phyloP scores from a whole-genome alignment of 1,284 basidiomycete genomes.

The Pseudozyma hubeiensis region DNA sequence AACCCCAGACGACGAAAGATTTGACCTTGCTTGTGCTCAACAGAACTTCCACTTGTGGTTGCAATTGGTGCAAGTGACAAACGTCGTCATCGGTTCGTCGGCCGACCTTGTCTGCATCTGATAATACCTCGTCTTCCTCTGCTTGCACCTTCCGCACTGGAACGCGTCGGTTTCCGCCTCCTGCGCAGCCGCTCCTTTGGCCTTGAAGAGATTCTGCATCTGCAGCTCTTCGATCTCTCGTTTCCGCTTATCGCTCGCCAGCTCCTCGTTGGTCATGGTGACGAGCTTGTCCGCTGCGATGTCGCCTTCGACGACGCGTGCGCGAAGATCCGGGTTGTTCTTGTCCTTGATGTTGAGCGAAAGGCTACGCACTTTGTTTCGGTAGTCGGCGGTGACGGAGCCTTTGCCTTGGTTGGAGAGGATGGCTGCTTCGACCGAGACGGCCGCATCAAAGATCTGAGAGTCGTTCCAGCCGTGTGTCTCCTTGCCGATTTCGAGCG shows the following conservation, averaged over 20 bases:
- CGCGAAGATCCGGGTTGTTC: constrained; percentile 86
- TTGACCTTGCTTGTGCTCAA: constrained; percentile 11
- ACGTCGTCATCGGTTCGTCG: constrained; percentile 68
- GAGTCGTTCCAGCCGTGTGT: constrained; percentile 40
- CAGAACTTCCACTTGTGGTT: constrained; percentile 68
- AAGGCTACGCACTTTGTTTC: constrained; percentile 86
- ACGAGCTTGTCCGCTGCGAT: constrained; percentile 79
- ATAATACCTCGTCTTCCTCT: constrained; percentile 66
- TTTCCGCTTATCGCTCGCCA: constrained; percentile 91
- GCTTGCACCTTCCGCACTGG: constrained; percentile 88
- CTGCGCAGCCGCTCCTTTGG: constrained; percentile 84
- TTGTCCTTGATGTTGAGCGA: constrained; percentile 95
- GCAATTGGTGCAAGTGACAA: constrained; percentile 65
- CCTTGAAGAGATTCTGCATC: constrained; percentile 83
- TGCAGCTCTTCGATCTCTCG: constrained; percentile 79
- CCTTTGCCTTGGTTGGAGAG: constrained; percentile 57
- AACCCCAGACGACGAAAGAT: background rate
- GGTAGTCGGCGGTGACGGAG: constrained; percentile 72
- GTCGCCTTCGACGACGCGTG: constrained; percentile 84
- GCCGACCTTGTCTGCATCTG: constrained; percentile 68
- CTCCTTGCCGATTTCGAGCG: constrained; percentile 73
- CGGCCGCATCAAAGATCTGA: constrained; percentile 70
- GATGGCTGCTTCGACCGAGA: constrained; percentile 70
- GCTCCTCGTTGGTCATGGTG: constrained; percentile 87
- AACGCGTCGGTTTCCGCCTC: constrained; percentile 96